A percentile compares a stretch with the other conserved stretches of the same genome.
These are phyloP conservation scores for Groenewaldozyma salmanticensis DNA, from an alignment of 805 yeast genomes.

Conservation along the genomic window DNA sequence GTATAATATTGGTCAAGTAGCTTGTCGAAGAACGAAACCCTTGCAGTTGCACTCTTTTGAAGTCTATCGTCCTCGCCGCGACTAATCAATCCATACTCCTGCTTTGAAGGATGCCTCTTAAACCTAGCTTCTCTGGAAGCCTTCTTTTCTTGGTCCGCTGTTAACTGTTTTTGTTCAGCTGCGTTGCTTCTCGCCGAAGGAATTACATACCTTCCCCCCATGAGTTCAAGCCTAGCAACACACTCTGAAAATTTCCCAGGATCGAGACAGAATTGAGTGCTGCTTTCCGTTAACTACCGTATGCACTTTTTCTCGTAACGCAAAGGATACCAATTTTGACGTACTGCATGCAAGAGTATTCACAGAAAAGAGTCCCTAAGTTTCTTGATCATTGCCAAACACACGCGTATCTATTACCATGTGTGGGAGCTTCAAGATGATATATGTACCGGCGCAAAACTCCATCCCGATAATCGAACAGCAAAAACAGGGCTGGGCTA, in stretches of 20 bases:
- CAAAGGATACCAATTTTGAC: no score
- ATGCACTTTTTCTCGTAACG: no score
- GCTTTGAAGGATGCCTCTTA: slow-evolving; percentile 1
- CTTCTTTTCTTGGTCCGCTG: slow-evolving; percentile 2
- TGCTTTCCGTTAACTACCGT: no score
- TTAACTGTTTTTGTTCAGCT: neutral
- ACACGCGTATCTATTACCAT: no score
- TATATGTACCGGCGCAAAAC: no score
- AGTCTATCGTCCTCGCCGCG: slow-evolving; percentile 33
- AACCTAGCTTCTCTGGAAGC: slow-evolving; percentile 9
- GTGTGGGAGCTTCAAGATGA: no score
- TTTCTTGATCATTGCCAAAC: no score
- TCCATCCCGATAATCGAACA: no score
- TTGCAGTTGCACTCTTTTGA: slow-evolving; percentile 6
- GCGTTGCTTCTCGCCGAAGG: neutral
- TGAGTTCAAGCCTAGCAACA: neutral
- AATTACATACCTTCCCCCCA: neutral
- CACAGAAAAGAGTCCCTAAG: no score
- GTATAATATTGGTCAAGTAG: neutral
- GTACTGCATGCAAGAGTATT: no score
- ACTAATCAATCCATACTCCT: slow-evolving; percentile 34
- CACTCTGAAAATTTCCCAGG: neutral
- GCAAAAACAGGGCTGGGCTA: no score
- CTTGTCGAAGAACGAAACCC: slow-evolving; percentile 2
- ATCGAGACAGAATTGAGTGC: no score